Evolutionary conservation across 1,284 basidiomycete species (phyloP).

Genomic region (Tilletiopsis washingtonensis): DNA sequence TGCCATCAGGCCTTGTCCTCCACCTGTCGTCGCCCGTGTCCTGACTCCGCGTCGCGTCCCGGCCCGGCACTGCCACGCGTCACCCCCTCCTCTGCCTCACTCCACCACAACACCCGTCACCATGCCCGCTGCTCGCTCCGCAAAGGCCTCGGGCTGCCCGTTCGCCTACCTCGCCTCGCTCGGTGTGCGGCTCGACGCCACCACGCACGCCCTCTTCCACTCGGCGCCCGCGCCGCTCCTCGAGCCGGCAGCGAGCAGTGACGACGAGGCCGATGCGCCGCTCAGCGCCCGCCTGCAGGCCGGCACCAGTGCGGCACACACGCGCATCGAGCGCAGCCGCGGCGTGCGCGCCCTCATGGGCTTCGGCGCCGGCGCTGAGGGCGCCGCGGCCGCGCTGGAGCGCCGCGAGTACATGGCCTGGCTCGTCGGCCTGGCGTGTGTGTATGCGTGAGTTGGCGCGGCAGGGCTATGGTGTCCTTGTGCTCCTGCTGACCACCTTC

Average conservation of each 20-base stretch:
- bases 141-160: too few species aligned
- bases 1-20: too few species aligned
- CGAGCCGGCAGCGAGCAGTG: not conserved
- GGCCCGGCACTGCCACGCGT: too few species aligned
- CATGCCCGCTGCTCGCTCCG: too few species aligned
- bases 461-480: too few species aligned
- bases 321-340: constrained; percentile 15
- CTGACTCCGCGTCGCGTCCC: too few species aligned
- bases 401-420: constrained; percentile 25
- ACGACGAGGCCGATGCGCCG: not conserved
- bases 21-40: too few species aligned
- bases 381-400: constrained; percentile 5
- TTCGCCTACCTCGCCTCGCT: constrained; percentile 17
- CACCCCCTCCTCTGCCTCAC: too few species aligned
- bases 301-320: constrained; percentile 17
- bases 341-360: constrained; percentile 20
- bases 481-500: too few species aligned
- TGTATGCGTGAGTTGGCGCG: constrained; percentile 20
- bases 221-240: not conserved
- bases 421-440: constrained; percentile 23
- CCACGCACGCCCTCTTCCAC: not conserved
- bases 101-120: too few species aligned
- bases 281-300: constrained; percentile 14
- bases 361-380: not conserved
- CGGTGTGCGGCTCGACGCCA: not conserved